Evolutionary conservation across 176 grass and related monocot species (phyloP), one percentile per base, ranked within the genome.

Genomic region (Rhynchospora pubera): DNA sequence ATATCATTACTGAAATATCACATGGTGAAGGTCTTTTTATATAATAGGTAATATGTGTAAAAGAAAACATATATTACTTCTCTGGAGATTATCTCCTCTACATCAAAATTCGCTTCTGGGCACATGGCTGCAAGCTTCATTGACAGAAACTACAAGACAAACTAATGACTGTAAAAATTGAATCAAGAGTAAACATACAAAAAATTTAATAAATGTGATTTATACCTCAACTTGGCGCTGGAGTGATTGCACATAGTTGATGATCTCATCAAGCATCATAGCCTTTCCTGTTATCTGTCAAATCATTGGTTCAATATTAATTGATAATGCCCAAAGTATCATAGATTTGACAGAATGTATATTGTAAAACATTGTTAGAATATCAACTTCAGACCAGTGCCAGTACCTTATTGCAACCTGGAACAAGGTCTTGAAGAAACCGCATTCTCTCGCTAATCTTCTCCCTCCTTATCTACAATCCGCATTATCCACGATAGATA

Each of bases 201-300:
- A 19, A 0, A 53, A 42, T 34, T 50, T 3, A 71, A 18, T 5
- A 13, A 53, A 85, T 70, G 28, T 56, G 1, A 52, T 3, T 28
- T 63, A 60, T 80, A 94, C 94, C 94, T 94, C 92, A n/a, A 97
- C 87, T 80, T 97, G 94, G 73, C 87, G 86, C 67, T 97, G 94
- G 66, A 97, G 82, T 22, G 94, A 97, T 77, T 97, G 94, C 79
- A 97, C 94, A 43, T 97, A 97, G 83, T 97, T 97, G 86, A 97
- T 97, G 60, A 97, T 97, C 85, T 97, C 94, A 91, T 97, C 94
- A 81, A 97, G 94, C 92, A 97, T 97, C 92, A 94, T 89, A 28
- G 94, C 94, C 84, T 97, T 97, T 67, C 94, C 92, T 77, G 88
- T 94, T 39, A 92, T 97, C 94, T 97, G 64, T 67, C 18, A 86